These are phyloP conservation scores for Serendipita sp. DNA, from an alignment of 768 basidiomycete species.

Conservation along the genomic window DNA sequence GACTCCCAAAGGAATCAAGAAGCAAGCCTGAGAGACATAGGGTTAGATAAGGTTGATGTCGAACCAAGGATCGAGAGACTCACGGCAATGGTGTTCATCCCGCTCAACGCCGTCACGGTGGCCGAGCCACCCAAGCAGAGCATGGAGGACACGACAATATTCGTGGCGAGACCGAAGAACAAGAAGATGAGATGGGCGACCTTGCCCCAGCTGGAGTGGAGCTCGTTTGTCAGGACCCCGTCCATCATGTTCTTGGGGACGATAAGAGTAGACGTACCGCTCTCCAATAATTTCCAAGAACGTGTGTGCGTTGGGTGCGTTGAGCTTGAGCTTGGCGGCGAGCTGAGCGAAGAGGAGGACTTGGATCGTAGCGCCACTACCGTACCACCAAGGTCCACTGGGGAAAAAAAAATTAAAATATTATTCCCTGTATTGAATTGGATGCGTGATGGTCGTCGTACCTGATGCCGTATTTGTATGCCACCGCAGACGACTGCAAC, in stretches of 20 bases:
- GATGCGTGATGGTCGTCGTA: conserved; percentile 27
- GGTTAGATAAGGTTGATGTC: background rate
- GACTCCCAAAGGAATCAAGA: conserved; percentile 78
- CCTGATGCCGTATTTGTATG: conserved; percentile 73
- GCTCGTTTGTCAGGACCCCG: background rate
- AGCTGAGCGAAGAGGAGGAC: conserved; percentile 84
- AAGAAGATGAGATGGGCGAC: conserved; percentile 71
- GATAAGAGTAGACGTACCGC: conserved; percentile 19
- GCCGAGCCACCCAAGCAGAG: conserved; percentile 40
- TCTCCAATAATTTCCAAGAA: conserved; percentile 76
- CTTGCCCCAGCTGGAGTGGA: conserved; percentile 44
- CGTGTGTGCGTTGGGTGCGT: conserved; percentile 77
- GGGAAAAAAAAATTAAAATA: too few species aligned
- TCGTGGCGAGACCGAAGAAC: conserved; percentile 85
- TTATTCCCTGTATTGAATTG: too few species aligned
- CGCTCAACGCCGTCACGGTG: conserved; percentile 75
- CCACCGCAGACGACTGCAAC: conserved; percentile 68
- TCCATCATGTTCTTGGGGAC: too few species aligned
- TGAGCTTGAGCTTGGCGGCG: conserved; percentile 80
- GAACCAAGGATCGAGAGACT: conserved; percentile 13
- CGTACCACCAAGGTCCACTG: background rate
- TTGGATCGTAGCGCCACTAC: conserved; percentile 14
- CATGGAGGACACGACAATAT: conserved; percentile 31
- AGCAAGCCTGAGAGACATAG: conserved; percentile 43
- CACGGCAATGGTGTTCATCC: conserved; percentile 75